Evolutionary conservation across 2,329 filamentous ascomycete species (phyloP).

Genomic region (Pyrenophora tritici-repentis): DNA sequence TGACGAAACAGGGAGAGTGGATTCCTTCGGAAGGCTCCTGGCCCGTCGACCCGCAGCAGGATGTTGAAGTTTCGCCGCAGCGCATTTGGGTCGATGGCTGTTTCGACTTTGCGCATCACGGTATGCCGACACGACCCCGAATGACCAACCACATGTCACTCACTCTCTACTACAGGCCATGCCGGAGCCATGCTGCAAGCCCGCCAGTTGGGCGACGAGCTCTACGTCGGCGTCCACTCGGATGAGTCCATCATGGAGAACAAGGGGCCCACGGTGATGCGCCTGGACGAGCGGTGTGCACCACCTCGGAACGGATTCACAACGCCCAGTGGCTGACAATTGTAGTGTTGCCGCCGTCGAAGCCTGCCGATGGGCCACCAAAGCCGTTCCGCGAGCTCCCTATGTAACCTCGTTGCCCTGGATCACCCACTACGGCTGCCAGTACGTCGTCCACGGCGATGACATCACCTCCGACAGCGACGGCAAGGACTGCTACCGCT

Average conservation of each 20-base stretch:
- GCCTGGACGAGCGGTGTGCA: constrained; percentile 75
- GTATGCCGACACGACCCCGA: constrained; percentile 50
- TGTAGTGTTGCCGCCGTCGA: constrained; percentile 82
- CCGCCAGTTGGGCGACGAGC: constrained; percentile 83
- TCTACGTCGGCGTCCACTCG: constrained; percentile 91
- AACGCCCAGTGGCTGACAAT: constrained; percentile 12
- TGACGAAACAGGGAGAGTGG: constrained; percentile 36
- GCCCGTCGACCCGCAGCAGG: constrained; percentile 68
- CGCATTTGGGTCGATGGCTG: constrained; percentile 98
- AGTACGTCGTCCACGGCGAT: constrained; percentile 94
- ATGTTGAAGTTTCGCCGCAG: constrained; percentile 63
- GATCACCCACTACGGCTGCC: constrained; percentile 94
- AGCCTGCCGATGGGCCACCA: constrained; percentile 92
- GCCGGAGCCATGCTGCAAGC: constrained; percentile 97
- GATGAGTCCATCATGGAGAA: constrained; percentile 95
- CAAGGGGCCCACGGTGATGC: constrained; percentile 98
- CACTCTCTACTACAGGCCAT: constrained; percentile 66
- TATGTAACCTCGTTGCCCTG: constrained; percentile 94
- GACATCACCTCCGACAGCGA: constrained; percentile 94
- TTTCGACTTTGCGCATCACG: constrained; percentile 99
- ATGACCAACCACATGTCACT: background rate
- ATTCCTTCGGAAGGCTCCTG: constrained; percentile 61
- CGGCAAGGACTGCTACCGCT: constrained; percentile 96
- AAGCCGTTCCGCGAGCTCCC: constrained; percentile 80
- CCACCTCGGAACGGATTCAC: constrained; percentile 5